Evolutionary conservation across 768 basidiomycete species (phyloP), one percentile per base, ranked within the genome.

Genomic region (Mycena vulgaris): DNA sequence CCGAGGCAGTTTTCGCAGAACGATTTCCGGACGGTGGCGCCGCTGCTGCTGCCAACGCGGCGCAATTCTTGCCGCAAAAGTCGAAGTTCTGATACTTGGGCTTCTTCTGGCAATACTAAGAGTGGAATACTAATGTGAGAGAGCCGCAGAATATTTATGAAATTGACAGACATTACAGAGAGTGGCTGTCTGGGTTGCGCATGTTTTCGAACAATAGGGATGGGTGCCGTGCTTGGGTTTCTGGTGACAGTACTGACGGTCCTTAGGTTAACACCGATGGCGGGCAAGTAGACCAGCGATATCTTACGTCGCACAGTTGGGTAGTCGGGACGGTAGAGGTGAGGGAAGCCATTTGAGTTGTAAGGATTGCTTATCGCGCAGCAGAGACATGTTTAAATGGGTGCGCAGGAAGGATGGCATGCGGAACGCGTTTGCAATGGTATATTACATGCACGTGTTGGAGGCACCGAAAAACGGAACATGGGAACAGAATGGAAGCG

Each of bases 21-120:
- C 63, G 58, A 40, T 42, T 64, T 5, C 49, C 64, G 16, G 69
- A 27, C 23, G 67, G 30, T n/a, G 47, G 51, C 39, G 53, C 62
- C 14, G 80, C 75, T 33, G 78, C 75, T 33, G 78, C 80, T 25
- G 89, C 90, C 56, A 83, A 68, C 19, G 84, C 77, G 21, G 89
- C 90, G 73, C 91, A 92, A 61, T 86, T 89, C 83, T 90, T 89
- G 63, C 91, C 89, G 67, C 91, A 92, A 73, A 85, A 92, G 58
- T 88, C 86, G 72, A 89, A 88, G 70, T 82, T 84, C 71, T 84
- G 86, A 74, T 86, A 89, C 77, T 90, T 92, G 6, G 89, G 88
- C 68, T 87, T 89, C 75, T 84, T 84, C 69, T 88, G 86, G 74
- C 91, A 92, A 69, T 86, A 80, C 87, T 88, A 53, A 58, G 25